These are phyloP conservation scores for Trichophaea hybrida DNA, from an alignment of 2,329 filamentous ascomycete species.

Conservation along the genomic window DNA sequence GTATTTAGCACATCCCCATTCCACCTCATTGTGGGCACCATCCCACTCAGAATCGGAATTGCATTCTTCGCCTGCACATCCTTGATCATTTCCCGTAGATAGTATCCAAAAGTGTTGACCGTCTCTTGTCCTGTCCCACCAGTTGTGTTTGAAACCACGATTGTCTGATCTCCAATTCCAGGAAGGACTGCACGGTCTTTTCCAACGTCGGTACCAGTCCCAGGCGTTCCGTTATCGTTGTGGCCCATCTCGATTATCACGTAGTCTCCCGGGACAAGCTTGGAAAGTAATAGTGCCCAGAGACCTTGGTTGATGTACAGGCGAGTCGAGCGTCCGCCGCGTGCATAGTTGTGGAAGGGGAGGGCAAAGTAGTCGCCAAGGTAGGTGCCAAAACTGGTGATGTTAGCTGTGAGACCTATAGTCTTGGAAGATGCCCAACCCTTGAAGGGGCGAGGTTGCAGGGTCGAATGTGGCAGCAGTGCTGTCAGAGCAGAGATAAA, in stretches of 20 bases:
- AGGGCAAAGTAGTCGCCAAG: slow-evolving; percentile 20
- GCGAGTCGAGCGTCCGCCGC: slow-evolving; percentile 50
- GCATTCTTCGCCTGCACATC: slow-evolving; percentile 24
- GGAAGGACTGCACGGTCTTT: slow-evolving; percentile 25
- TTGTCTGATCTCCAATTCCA: slow-evolving; percentile 23
- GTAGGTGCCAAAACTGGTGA: slow-evolving; percentile 21
- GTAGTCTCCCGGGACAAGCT: slow-evolving; percentile 44
- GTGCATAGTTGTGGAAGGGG: slow-evolving; percentile 46
- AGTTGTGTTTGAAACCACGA: slow-evolving; percentile 20
- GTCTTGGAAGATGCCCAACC: neutral
- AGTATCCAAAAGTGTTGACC: slow-evolving; percentile 27
- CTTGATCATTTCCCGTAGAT: slow-evolving; percentile 27
- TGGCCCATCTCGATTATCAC: slow-evolving; percentile 59
- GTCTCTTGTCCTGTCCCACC: slow-evolving; percentile 9
- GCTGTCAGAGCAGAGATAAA: slow-evolving; percentile 15
- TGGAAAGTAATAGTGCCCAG: slow-evolving; percentile 43
- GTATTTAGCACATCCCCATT: slow-evolving; percentile 15
- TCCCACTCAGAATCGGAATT: slow-evolving; percentile 26
- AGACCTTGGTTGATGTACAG: slow-evolving; percentile 52
- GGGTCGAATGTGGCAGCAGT: slow-evolving; percentile 13
- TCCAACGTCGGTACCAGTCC: slow-evolving; percentile 16
- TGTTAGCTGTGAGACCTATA: neutral
- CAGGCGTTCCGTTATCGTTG: slow-evolving; percentile 40
- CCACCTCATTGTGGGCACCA: slow-evolving; percentile 25
- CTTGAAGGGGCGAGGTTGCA: slow-evolving; percentile 8